These are phyloP conservation scores for Trypanosoma mega DNA, from an alignment of 208 protist genomes.

Conservation along the genomic window DNA sequence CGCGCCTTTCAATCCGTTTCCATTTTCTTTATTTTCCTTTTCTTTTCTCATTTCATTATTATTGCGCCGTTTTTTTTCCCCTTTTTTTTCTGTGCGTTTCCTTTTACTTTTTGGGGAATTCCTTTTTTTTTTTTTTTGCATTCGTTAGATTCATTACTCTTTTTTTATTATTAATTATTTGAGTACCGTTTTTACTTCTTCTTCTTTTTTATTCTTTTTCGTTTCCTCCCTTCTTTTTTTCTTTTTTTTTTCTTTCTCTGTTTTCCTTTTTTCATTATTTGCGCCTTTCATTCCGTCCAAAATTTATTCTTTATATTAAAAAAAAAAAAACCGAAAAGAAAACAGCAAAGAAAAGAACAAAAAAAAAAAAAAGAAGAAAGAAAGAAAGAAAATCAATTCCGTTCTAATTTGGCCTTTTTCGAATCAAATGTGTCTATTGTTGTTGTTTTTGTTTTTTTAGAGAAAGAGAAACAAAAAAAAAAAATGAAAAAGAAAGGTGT, in stretches of 20 bases:
- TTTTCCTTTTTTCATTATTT: slow-evolving; percentile 2
- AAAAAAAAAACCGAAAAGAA: too few relatives aligned
- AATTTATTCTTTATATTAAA: slow-evolving; percentile 28
- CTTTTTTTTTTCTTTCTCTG: slow-evolving; percentile 11
- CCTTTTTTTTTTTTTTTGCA: slow-evolving; percentile 6
- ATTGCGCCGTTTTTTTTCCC: too few relatives aligned
- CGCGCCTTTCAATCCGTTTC: too few relatives aligned
- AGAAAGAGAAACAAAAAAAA: too few relatives aligned
- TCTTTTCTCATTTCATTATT: too few relatives aligned
- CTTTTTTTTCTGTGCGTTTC: background rate
- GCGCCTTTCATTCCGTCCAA: slow-evolving; percentile 20
- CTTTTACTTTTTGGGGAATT: background rate
- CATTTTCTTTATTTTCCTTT: too few relatives aligned
- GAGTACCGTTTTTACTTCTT: background rate
- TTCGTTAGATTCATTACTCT: background rate
- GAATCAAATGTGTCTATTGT: too few relatives aligned
- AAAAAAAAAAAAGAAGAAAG: slow-evolving; percentile 21
- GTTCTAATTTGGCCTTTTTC: too few relatives aligned
- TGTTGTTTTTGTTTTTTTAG: too few relatives aligned
- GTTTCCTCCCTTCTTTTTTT: background rate
- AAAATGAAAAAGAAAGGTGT: too few relatives aligned
- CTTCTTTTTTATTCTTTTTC: slow-evolving; percentile 1
- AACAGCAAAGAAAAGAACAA: background rate
- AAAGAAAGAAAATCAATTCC: too few relatives aligned
- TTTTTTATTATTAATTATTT: slow-evolving; percentile 4